Evolutionary conservation across 176 grass and related monocot genomes (phyloP), one percentile per base, ranked within the genome.

Genomic region (Cocos nucifera): DNA sequence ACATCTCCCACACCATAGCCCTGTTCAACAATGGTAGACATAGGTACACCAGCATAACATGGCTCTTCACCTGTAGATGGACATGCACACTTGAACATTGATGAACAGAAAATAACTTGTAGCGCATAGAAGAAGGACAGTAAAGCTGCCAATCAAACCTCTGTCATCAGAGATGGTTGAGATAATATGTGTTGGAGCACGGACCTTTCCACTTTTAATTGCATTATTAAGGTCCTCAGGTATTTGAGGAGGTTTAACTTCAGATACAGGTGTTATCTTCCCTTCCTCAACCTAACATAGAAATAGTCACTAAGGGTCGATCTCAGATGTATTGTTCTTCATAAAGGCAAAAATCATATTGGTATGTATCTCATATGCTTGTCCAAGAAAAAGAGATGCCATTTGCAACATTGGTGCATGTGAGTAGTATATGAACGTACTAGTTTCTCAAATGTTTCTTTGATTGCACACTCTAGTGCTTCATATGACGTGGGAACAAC

Each of bases 111-210:
- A 6, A 44, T 44, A 44, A 44, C 1, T 12, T 10, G 3, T 35
- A 29, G 25, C 50, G 35, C 19, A 26, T 48, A 49, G n/a, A 70
- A 63, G 56, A 80, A 50, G 4, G 55, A 57, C 9, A 61, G 54
- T 25, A 59, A 53, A 53, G 54, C 4, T 57, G 62, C 52, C 48
- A 82, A 82, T 78, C 76, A 77, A 83, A 98, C 93, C 93, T 98
- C 88, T 88, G 61, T 98, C 93, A 76, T 98, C 93, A 51, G 93
- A 98, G 64, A 98, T 98, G 16, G 93, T 98, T 76, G 93, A 98
- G 82, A 98, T 98, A 57, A 98, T 86, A 74, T 98, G 93, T 50
- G 88, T 98, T 49, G 93, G 93, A 64, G 93, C 93, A 54, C 88
- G 93, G 69, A 98, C 93, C 76, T 98, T 98, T 60, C 93, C 93